Conservation (phyloP, 2,329 filamentous ascomycete genomes). For the Aspergillus fijiensis region DNA sequence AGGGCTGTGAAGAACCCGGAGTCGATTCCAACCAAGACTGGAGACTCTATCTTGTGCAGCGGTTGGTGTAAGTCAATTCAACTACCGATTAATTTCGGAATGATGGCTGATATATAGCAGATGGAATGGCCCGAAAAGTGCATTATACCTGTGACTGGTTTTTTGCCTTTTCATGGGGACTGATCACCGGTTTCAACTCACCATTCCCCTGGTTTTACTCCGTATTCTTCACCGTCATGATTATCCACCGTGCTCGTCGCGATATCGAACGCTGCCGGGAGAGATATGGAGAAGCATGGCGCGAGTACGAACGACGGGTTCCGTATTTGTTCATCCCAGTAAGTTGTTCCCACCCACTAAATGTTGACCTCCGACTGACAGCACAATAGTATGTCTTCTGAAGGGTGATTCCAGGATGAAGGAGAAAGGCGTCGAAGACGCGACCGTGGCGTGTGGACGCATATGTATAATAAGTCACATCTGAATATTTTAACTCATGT, state of each 20-base stretch:
- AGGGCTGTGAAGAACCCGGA: conserved; percentile 76
- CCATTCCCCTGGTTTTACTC: conserved; percentile 89
- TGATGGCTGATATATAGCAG: conserved; percentile 25
- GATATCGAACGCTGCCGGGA: conserved; percentile 72
- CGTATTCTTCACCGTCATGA: conserved; percentile 76
- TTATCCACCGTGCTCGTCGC: conserved; percentile 70
- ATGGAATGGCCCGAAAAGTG: conserved; percentile 71
- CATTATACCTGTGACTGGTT: conserved; percentile 79
- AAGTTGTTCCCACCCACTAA: conserved; percentile 23
- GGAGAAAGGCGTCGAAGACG: background rate
- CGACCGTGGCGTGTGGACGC: background rate
- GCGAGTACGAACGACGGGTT: conserved; percentile 73
- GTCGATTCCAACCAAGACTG: conserved; percentile 68
- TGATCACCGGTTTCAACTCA: conserved; percentile 75
- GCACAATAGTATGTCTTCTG: conserved; percentile 18
- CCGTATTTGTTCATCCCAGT: conserved; percentile 82
- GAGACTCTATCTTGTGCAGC: conserved; percentile 74
- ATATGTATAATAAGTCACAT: background rate
- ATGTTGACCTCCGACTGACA: conserved; percentile 3
- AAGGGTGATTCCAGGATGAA: background rate
- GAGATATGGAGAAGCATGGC: conserved; percentile 80
- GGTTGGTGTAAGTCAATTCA: conserved; percentile 67
- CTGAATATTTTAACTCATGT: conserved; percentile 13
- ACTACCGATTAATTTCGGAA: background rate
- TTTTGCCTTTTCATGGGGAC: conserved; percentile 73